phyloP scores from a whole-genome alignment of 805 yeast genomes.

The Starmera dryadoides region DNA sequence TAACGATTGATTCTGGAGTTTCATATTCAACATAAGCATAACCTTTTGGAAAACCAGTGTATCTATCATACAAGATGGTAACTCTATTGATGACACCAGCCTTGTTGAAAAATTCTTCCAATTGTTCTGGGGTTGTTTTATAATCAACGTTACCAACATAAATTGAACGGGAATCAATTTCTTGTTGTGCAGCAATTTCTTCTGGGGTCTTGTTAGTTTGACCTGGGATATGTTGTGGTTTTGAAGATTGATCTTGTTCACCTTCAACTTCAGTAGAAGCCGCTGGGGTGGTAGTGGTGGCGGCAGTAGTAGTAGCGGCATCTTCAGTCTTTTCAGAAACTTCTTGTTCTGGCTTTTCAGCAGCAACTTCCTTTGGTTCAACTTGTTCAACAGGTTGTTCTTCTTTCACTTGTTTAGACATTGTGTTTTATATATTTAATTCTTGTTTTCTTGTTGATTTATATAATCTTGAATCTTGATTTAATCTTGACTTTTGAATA shows the following conservation, averaged over 20 bases:
- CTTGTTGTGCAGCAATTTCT: slow-evolving; percentile 28
- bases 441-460: no score
- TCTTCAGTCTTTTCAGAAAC: background rate
- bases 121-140: slow-evolving; percentile 40
- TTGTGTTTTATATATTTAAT: no score
- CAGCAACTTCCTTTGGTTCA: no score
- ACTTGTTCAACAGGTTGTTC: no score
- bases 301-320: background rate
- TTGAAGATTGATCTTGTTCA: background rate
- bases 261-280: no score
- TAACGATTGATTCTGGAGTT: slow-evolving; percentile 27
- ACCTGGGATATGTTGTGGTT: background rate
- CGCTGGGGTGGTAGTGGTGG: background rate
- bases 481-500: no score
- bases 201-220: slow-evolving; percentile 17
- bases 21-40: slow-evolving; percentile 60
- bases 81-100: slow-evolving; percentile 44
- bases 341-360: background rate
- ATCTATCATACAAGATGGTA: slow-evolving; percentile 41
- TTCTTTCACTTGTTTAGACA: no score
- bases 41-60: slow-evolving; percentile 44
- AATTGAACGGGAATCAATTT: slow-evolving; percentile 44
- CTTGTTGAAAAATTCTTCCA: slow-evolving; percentile 38
- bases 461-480: no score
- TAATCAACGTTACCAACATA: slow-evolving; percentile 46